A percentile compares a stretch with the other conserved stretches of the same genome.
Conservation (phyloP, 2,329 filamentous ascomycete genomes). For the Curvularia eragrostidis region DNA sequence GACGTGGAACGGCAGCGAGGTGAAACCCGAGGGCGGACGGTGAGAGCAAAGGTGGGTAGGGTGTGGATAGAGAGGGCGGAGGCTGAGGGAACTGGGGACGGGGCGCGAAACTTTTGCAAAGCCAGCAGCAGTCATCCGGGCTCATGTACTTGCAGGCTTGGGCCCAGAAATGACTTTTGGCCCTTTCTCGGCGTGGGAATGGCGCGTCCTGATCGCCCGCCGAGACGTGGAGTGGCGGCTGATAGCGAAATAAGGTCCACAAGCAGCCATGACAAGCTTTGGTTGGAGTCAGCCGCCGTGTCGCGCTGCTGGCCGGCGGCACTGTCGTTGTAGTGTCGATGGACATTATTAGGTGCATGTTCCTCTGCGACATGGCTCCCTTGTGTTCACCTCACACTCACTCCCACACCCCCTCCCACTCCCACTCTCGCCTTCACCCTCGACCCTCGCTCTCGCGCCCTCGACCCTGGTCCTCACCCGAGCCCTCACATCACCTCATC, state of each 20-base stretch:
- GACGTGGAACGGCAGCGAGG: conserved; percentile 18
- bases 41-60: conserved; percentile 2
- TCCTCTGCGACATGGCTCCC: too few relatives aligned
- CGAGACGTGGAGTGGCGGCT: conserved; percentile 46
- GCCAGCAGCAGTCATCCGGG: conserved; percentile 28
- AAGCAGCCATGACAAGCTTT: conserved; percentile 48
- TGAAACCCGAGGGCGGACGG: conserved; percentile 28
- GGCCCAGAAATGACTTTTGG: conserved; percentile 36
- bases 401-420: too few relatives aligned
- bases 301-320: too few relatives aligned
- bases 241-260: conserved; percentile 47
- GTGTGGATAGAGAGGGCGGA: conserved; percentile 2
- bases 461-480: too few relatives aligned
- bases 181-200: conserved; percentile 40
- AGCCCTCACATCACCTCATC: too few relatives aligned
- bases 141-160: conserved; percentile 30
- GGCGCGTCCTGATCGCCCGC: conserved; percentile 43
- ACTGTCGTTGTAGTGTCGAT: not conserved
- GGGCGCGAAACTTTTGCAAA: conserved; percentile 28
- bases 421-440: too few relatives aligned
- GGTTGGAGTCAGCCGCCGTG: conserved; percentile 44
- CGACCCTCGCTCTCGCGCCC: too few relatives aligned
- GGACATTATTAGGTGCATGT: too few relatives aligned
- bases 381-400: too few relatives aligned
- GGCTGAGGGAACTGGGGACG: conserved; percentile 5